Evolutionary conservation across 352 stramenopile species (phyloP), one percentile per base, ranked within the genome.

Genomic region (Phytophthora meadii): DNA sequence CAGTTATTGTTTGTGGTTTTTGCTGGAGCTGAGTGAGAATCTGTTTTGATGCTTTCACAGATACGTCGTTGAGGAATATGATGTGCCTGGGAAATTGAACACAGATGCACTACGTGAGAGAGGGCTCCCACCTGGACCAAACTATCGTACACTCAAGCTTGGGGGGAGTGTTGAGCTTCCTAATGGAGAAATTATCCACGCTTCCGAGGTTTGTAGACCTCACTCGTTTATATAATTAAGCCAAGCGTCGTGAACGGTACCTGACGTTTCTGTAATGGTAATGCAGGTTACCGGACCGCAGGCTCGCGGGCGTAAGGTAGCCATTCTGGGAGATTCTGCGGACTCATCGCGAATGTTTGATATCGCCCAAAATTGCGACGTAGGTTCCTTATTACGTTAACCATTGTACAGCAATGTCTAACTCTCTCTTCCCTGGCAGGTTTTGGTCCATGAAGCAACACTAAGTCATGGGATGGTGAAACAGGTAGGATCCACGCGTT

Each of bases 141-240:
- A 96, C 34, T 99, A 97, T 75, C 79, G 79, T 17, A 59, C 88
- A 74, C 71, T 99, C 12, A 98, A 99, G 70, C 54, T 84, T 27
- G 96, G 96, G 19, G 76, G 88, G 27, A 83, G 63, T 51, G 83
- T 98, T 22, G 90, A 86, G 7, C 84, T 98, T 48, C 72, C 81
- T 0, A 87, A 91, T 66, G 84, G 91, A 30, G 74, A 83, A 24
- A 65, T 72, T 3, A 70, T 98, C n/a, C 65, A 88, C 48, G 84
- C 92, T 6, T 74, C 82, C 12, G 82, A 98, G 65, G 90, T 97
- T 70, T 9, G 52, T 53, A 36, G 30, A 14, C 47, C 48, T 32
- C 15, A 22, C 14, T 24, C 37, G 15, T 10, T 8, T 10, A 15
- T 8, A 36, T 9, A 36, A 36, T 14, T 36, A 36, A 34, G 27